Conservation (phyloP, 1,284 basidiomycete species). For the Ustilago lituana region DNA sequence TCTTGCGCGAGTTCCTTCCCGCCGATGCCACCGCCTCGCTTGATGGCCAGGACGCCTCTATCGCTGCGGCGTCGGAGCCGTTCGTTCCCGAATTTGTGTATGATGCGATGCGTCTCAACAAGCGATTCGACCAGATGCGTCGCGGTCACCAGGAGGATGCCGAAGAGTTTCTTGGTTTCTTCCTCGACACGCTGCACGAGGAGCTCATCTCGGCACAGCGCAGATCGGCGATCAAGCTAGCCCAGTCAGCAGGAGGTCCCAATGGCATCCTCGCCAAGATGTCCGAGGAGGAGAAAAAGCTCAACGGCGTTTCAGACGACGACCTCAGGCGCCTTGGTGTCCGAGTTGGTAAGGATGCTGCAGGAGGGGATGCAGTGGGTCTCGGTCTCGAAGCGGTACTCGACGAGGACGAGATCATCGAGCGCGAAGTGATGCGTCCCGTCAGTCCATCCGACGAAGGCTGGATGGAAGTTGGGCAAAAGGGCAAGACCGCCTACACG, state of each 20-base stretch:
- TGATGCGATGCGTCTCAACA: conserved; percentile 93
- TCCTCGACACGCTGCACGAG: conserved; percentile 92
- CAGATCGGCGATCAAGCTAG: conserved; percentile 57
- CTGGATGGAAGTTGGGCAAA: conserved; percentile 93
- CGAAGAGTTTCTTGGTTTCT: conserved; percentile 98
- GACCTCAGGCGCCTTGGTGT: conserved; percentile 36
- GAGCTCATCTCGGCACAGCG: conserved; percentile 79
- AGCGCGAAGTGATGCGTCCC: conserved; percentile 68
- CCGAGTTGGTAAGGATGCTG: conserved; percentile 20
- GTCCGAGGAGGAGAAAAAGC: conserved; percentile 43
- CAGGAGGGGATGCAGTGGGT: conserved; percentile 13
- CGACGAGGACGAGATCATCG: conserved; percentile 70
- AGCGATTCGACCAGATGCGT: conserved; percentile 91
- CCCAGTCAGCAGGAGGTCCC: conserved; percentile 62
- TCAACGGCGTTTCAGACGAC: conserved; percentile 43
- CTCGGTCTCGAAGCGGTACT: conserved; percentile 21
- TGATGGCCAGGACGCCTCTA: conserved; percentile 17
- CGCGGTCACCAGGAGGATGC: conserved; percentile 97
- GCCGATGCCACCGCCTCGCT: conserved; percentile 36
- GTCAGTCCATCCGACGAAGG: conserved; percentile 64
- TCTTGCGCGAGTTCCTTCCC: conserved; percentile 79
- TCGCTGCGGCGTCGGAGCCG: conserved; percentile 68
- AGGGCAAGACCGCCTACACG: conserved; percentile 84
- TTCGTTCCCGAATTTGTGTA: conserved; percentile 91
- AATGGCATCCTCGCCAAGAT: conserved; percentile 35